Evolutionary conservation across 2,329 filamentous ascomycete species (phyloP).

Genomic region (Xylariaceae sp.): DNA sequence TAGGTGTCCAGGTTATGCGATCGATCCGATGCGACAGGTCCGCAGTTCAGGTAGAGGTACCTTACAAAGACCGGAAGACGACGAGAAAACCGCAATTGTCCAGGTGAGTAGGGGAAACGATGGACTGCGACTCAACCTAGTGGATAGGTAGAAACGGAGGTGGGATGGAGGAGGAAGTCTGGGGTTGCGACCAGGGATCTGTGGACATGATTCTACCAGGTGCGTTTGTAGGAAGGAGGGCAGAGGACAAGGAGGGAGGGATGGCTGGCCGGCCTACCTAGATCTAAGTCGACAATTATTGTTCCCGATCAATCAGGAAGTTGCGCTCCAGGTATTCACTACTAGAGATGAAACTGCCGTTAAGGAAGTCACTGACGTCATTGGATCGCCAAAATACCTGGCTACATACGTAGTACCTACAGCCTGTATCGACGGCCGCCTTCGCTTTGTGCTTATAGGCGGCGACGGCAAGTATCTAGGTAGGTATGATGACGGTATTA

Average conservation of each 20-base stretch:
- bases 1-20: too few species aligned
- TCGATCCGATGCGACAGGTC: too few species aligned
- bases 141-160: neutral
- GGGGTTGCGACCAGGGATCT: neutral
- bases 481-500: too few species aligned
- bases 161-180: neutral
- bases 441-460: too few species aligned
- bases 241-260: neutral
- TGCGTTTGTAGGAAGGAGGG: neutral
- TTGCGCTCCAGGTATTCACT: neutral
- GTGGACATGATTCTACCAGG: slow-evolving; percentile 1
- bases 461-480: too few species aligned
- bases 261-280: neutral
- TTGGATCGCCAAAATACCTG: too few species aligned
- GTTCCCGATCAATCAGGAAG: neutral
- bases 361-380: too few species aligned
- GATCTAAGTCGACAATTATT: neutral
- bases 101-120: neutral
- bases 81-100: neutral
- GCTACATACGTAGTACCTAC: too few species aligned
- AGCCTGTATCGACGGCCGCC: too few species aligned
- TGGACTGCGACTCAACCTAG: neutral
- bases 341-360: too few species aligned
- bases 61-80: too few species aligned
- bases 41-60: too few species aligned